Evolutionary conservation across 257 asterid species (phyloP).

Genomic region (Ilex asprella): DNA sequence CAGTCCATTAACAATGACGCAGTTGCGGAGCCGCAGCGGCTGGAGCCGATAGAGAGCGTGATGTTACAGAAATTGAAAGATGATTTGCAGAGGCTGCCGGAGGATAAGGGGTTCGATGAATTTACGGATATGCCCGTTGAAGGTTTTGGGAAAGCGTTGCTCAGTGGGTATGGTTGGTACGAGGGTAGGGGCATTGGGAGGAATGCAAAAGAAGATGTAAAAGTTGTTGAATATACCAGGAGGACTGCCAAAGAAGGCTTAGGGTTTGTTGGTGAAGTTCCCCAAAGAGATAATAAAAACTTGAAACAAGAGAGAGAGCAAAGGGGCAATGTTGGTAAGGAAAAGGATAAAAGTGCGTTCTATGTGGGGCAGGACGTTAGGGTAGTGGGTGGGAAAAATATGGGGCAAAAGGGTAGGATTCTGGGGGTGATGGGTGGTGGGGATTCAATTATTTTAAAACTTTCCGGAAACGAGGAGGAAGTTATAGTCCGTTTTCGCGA

Average conservation of each 20-base stretch:
- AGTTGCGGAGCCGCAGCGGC: not conserved
- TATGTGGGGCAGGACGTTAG: conserved; percentile 56
- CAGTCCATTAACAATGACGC: conserved; percentile 10
- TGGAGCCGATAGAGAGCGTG: conserved; percentile 24
- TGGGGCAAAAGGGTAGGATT: conserved; percentile 61
- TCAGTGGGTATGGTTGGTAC: conserved; percentile 77
- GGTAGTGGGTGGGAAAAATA: conserved; percentile 53
- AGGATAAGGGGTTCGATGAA: conserved; percentile 46
- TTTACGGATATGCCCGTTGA: conserved; percentile 71
- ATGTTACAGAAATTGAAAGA: conserved; percentile 47
- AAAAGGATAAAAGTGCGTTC: conserved; percentile 6
- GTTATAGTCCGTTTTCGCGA: conserved; percentile 39
- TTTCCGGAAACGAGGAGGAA: conserved; percentile 37
- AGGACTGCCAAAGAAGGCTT: conserved; percentile 75
- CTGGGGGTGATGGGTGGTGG: conserved; percentile 47
- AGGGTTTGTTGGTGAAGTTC: conserved; percentile 42
- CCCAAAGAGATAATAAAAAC: conserved; percentile 15
- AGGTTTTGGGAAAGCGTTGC: conserved; percentile 57
- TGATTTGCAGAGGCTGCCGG: conserved; percentile 57
- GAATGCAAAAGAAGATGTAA: conserved; percentile 60
- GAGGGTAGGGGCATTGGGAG: conserved; percentile 82
- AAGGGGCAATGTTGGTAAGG: not conserved
- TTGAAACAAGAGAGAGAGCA: conserved; percentile 17
- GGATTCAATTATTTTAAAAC: conserved; percentile 41
- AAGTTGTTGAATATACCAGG: conserved; percentile 35